phyloP scores from a whole-genome alignment of 495 filamentous ascomycete species.

The Penicillium antarcticum region DNA sequence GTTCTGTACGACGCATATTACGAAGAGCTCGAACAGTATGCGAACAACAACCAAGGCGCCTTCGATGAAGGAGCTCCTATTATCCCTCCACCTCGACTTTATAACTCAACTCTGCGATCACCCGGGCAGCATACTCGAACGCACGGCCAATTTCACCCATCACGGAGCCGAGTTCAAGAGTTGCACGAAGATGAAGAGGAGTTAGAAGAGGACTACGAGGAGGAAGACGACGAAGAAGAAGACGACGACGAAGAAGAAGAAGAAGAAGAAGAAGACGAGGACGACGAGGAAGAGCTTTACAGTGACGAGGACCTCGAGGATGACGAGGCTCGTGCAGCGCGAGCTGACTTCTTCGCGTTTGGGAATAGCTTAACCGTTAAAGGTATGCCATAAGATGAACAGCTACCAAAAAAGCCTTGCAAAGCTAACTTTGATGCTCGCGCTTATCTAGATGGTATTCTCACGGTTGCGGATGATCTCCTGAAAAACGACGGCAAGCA shows the following conservation, averaged over 20 bases:
- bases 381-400: constrained; percentile 55
- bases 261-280: constrained; percentile 50
- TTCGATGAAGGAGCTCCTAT: constrained; percentile 58
- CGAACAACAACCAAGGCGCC: constrained; percentile 76
- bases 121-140: constrained; percentile 42
- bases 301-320: constrained; percentile 55
- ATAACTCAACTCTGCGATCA: constrained; percentile 41
- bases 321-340: constrained; percentile 47
- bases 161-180: constrained; percentile 56
- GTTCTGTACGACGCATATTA: constrained; percentile 99
- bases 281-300: constrained; percentile 51
- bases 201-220: constrained; percentile 49
- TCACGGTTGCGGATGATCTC: constrained; percentile 97
- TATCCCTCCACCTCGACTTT: constrained; percentile 59
- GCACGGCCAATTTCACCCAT: constrained; percentile 48
- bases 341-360: constrained; percentile 90
- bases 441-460: constrained; percentile 74
- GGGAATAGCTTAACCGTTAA: constrained; percentile 95
- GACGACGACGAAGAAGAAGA: constrained; percentile 57
- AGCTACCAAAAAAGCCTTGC: background rate
- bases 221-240: constrained; percentile 54
- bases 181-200: constrained; percentile 67
- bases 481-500: constrained; percentile 99
- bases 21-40: constrained; percentile 95
- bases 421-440: constrained; percentile 17